Evolutionary conservation across 305 asterid genomes (phyloP).

Genomic region (Solanum aculeatissimum): DNA sequence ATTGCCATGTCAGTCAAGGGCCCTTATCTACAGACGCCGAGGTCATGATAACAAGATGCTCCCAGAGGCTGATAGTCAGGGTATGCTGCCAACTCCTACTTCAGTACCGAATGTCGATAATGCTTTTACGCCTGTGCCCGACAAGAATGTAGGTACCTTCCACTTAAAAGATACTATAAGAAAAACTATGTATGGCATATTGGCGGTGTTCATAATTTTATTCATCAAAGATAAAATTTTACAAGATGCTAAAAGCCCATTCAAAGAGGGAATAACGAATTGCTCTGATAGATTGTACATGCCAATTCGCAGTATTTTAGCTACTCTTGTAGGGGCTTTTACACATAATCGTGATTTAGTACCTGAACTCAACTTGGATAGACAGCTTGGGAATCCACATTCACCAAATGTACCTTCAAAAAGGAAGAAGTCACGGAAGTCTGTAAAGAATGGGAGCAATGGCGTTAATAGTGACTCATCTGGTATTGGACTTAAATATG

Average conservation of each 20-base stretch:
- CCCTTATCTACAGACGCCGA: slow-evolving; percentile 55
- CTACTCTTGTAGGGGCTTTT: slow-evolving; percentile 19
- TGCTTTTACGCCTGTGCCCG: slow-evolving; percentile 19
- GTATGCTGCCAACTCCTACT: slow-evolving; percentile 32
- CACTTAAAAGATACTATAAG: not conserved
- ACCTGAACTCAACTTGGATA: slow-evolving; percentile 17
- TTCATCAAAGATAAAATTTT: not conserved
- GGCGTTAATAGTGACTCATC: slow-evolving; percentile 25
- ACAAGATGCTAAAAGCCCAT: not conserved
- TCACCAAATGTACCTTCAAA: slow-evolving; percentile 24
- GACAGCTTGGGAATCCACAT: slow-evolving; percentile 12
- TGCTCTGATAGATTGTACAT: slow-evolving; percentile 9
- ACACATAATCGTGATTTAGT: slow-evolving; percentile 7
- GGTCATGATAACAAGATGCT: slow-evolving; percentile 18
- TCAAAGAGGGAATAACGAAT: not conserved
- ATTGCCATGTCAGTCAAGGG: slow-evolving; percentile 78
- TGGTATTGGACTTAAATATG: slow-evolving; percentile 21
- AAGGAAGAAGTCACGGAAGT: slow-evolving; percentile 52
- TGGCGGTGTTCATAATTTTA: not conserved
- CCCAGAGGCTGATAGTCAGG: slow-evolving; percentile 32
- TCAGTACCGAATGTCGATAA: slow-evolving; percentile 62
- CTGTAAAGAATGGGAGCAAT: slow-evolving; percentile 39
- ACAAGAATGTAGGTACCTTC: not conserved
- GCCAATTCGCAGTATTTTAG: slow-evolving; percentile 10
- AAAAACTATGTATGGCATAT: not conserved